Base-by-base conservation (phyloP, 208 protist species). In the Trypanosomatidae sp. region DNA sequence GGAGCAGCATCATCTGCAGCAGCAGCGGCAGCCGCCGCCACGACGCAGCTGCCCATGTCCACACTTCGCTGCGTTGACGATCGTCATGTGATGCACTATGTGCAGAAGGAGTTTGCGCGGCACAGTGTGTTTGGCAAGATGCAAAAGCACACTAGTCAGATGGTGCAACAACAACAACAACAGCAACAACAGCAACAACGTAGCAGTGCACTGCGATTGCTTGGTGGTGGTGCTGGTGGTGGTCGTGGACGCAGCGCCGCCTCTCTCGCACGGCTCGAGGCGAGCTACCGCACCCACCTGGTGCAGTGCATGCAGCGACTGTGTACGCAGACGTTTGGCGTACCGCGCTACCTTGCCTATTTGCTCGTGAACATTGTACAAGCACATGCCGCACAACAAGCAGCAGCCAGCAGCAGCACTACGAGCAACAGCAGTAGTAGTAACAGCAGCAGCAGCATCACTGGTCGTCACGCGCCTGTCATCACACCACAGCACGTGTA, bases 261-360 rank as follows among this genome's bases (percentile, higher is more conserved):
- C 2, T 48, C 64, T 15, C 53, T 63, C 27, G 61, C 63, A 0
- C 82, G 71, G 40, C 76, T 85, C 38, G 75, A 82, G 45, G 27
- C 62, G 2, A 54, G 68, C 23, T 88, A 84, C 47, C 65, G 62
- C 21, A 47, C 72, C 25, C 65, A 76, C 37, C 54, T 88, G 15
- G 54, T 64, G 11, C 52, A 71, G 41, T 73, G 70, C 39, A 66
- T 81, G 20, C 75, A 92, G 46, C 71, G 72, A 0, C 65, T 92
- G 25, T 83, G 74, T 54, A 66, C 61, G 22, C 69, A 88, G 33
- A 83, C 74, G 50, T 82, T 92, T 51, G 83, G 83, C 16, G 40
- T 92, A 3, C 83, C 83, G 35, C 71, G 73, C 33, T 92, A 92
- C 53, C 84, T 92, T 57, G 70, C 69, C 11, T 82, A 71, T 45